phyloP scores from a whole-genome alignment of 176 grass and related monocot species.

The Cenchrus americanus region DNA sequence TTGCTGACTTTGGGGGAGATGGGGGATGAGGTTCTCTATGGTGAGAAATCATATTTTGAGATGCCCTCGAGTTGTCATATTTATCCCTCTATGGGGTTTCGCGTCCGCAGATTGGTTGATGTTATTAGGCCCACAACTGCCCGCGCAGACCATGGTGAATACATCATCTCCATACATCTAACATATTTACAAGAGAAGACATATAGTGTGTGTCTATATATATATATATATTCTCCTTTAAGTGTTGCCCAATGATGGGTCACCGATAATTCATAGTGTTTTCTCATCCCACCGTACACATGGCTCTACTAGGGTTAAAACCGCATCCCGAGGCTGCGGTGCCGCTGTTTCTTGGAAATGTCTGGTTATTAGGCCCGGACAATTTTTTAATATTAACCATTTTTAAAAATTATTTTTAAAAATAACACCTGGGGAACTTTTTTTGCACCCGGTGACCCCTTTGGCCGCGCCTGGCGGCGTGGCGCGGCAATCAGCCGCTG shows the following conservation, averaged over 20 bases:
- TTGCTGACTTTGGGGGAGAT: not conserved
- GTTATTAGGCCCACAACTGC: not conserved
- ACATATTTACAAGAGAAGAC: not conserved
- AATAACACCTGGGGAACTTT: too few relatives aligned
- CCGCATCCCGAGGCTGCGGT: too few relatives aligned
- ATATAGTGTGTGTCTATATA: too few relatives aligned
- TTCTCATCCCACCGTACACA: too few relatives aligned
- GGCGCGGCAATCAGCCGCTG: too few relatives aligned
- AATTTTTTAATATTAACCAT: too few relatives aligned
- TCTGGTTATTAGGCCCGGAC: too few relatives aligned
- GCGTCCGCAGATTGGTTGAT: not conserved
- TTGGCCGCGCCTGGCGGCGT: too few relatives aligned
- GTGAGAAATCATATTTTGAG: not conserved
- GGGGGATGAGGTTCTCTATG: conserved; percentile 8
- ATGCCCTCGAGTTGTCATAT: conserved; percentile 5
- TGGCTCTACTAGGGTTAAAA: too few relatives aligned
- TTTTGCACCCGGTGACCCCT: too few relatives aligned
- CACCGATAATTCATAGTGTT: not conserved
- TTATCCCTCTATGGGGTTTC: not conserved
- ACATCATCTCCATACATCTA: not conserved
- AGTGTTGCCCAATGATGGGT: not conserved
- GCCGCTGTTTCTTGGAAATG: too few relatives aligned
- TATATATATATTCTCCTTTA: not conserved
- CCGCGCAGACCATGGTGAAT: not conserved
- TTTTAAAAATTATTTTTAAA: too few relatives aligned